Percentiles rank a stretch among this genome's conserved stretches.
These are phyloP conservation scores for Candida hispaniensis DNA, from an alignment of 805 yeast genomes.

Conservation along the genomic window DNA sequence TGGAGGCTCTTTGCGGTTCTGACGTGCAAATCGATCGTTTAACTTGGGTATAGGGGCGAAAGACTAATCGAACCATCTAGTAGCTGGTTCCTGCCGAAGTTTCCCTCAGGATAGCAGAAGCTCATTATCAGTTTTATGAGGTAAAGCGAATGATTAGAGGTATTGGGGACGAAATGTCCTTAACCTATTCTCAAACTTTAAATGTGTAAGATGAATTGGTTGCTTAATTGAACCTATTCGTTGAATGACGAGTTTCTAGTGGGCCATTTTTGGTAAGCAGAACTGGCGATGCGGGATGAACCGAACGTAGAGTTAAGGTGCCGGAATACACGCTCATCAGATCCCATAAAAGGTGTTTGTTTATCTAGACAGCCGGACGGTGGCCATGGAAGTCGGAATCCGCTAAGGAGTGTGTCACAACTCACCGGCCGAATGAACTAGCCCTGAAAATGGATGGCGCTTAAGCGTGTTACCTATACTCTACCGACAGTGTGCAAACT, in stretches of 20 bases:
- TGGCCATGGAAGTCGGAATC: conserved; percentile 39
- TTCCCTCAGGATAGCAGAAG: conserved; percentile 36
- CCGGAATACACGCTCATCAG: conserved; percentile 37
- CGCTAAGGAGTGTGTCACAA: conserved; percentile 44
- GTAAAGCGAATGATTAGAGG: conserved; percentile 36
- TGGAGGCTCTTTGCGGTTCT: conserved; percentile 39
- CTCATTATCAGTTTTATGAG: conserved; percentile 36
- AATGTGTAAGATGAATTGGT: not conserved
- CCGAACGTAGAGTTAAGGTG: conserved; percentile 36
- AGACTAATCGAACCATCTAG: conserved; percentile 37
- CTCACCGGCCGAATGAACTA: conserved; percentile 44
- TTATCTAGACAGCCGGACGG: conserved; percentile 42
- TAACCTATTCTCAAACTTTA: no score
- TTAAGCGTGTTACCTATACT: conserved; percentile 36
- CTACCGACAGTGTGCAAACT: conserved; percentile 33
- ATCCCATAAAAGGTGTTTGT: conserved; percentile 39
- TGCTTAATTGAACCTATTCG: not conserved
- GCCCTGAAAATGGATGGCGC: conserved; percentile 37
- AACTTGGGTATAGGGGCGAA: conserved; percentile 38
- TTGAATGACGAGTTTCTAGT: conserved; percentile 32
- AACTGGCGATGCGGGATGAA: conserved; percentile 40
- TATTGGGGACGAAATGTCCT: no score
- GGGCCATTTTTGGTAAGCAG: conserved; percentile 40
- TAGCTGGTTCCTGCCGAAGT: conserved; percentile 38
- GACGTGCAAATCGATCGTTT: conserved; percentile 39